Conservation (phyloP, 345 rosid genomes). For the Heritiera littoralis region DNA sequence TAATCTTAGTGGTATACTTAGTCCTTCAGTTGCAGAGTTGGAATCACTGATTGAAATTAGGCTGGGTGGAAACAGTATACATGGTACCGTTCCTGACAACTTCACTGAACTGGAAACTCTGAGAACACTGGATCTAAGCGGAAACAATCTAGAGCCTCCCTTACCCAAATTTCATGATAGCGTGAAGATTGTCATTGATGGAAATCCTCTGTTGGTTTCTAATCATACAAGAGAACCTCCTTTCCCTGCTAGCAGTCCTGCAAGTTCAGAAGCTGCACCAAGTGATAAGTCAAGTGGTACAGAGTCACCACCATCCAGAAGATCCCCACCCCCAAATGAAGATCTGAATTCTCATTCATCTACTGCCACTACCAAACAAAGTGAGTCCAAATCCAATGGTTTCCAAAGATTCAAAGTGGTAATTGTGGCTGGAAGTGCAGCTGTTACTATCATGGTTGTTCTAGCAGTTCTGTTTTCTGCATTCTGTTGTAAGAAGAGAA, state of each 20-base stretch:
- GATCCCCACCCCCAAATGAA: constrained; percentile 13
- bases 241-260: constrained; percentile 31
- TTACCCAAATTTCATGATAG: constrained; percentile 42
- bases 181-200: constrained; percentile 36
- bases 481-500: constrained; percentile 49
- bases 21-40: constrained; percentile 59
- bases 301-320: constrained; percentile 5
- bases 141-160: constrained; percentile 51
- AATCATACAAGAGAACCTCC: constrained; percentile 24
- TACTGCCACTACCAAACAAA: constrained; percentile 30
- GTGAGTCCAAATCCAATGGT: constrained; percentile 23
- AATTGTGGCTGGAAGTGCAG: constrained; percentile 50
- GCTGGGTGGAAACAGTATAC: constrained; percentile 47
- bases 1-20: constrained; percentile 62
- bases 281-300: constrained; percentile 2
- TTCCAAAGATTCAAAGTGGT: constrained; percentile 35
- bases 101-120: constrained; percentile 59
- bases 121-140: constrained; percentile 52
- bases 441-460: constrained; percentile 42
- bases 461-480: constrained; percentile 47
- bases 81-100: constrained; percentile 50
- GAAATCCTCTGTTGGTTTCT: constrained; percentile 47
- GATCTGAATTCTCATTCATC: constrained; percentile 22
- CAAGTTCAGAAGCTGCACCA: constrained; percentile 28
- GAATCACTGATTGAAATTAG: constrained; percentile 44